Evolutionary conservation across 257 asterid species (phyloP).

Genomic region (Fraxinus pennsylvanica): DNA sequence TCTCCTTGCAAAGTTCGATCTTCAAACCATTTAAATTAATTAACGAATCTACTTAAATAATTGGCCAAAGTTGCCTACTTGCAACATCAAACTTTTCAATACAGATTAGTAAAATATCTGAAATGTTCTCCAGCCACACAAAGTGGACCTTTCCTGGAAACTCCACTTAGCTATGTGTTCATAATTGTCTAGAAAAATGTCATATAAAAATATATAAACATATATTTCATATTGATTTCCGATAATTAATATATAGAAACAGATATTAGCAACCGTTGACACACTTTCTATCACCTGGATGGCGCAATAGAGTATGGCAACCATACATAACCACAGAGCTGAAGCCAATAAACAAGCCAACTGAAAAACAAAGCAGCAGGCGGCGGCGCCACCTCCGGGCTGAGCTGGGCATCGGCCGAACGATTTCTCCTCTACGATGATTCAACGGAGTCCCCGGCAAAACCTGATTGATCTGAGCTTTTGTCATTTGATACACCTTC

Average conservation of each 20-base stretch:
- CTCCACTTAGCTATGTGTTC: not conserved
- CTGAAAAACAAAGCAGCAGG: slow-evolving; percentile 20
- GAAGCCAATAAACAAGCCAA: slow-evolving; percentile 41
- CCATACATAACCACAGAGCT: slow-evolving; percentile 48
- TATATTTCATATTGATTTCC: no score
- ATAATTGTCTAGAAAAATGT: not conserved
- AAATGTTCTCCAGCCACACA: not conserved
- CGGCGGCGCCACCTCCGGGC: slow-evolving; percentile 34
- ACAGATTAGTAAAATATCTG: not conserved
- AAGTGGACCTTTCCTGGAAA: not conserved
- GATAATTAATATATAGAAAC: no score
- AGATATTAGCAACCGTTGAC: slow-evolving; percentile 37
- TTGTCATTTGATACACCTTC: slow-evolving; percentile 30
- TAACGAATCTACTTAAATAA: not conserved
- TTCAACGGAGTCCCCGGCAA: slow-evolving; percentile 37
- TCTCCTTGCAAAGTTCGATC: not conserved
- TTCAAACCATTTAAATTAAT: no score
- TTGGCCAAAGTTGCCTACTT: no score
- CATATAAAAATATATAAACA: not conserved
- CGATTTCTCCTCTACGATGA: slow-evolving; percentile 29
- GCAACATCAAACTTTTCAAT: no score
- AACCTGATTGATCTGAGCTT: slow-evolving; percentile 30
- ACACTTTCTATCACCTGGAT: slow-evolving; percentile 35
- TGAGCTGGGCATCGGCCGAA: slow-evolving; percentile 31
- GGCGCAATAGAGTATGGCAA: slow-evolving; percentile 42